Percentiles rank a stretch among this genome's conserved stretches.
phyloP scores from a whole-genome alignment of 345 rosid genomes.

The Syzygium jambos region DNA sequence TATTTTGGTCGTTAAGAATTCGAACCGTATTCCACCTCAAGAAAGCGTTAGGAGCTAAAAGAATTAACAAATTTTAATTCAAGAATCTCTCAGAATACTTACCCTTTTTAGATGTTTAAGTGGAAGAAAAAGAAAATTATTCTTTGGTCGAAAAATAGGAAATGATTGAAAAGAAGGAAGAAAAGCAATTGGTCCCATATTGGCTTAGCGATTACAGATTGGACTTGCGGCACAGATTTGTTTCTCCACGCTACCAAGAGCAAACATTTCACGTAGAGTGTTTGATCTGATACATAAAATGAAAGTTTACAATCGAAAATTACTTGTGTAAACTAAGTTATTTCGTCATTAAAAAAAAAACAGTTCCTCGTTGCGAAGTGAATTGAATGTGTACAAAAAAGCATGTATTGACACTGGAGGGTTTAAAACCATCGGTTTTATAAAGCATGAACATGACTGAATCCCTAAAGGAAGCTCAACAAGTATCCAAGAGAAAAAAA shows the following conservation, averaged over 20 bases:
- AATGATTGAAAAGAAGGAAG: background rate
- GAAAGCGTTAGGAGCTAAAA: background rate
- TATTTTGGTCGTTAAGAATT: background rate
- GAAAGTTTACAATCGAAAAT: background rate
- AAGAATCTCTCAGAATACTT: background rate
- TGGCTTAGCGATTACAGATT: background rate
- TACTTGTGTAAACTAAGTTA: background rate
- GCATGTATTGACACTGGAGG: background rate
- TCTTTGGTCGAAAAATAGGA: no score
- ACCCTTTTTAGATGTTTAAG: background rate
- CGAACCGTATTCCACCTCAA: background rate
- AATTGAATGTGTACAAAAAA: no score
- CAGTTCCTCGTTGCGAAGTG: no score
- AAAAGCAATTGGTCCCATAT: background rate
- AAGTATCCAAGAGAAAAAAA: background rate
- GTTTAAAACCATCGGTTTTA: background rate
- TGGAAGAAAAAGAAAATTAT: background rate
- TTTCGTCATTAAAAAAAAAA: background rate
- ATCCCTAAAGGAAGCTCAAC: background rate
- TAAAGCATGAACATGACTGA: background rate
- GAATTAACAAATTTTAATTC: background rate
- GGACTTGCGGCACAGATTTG: background rate
- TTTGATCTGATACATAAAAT: background rate
- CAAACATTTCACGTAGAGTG: background rate
- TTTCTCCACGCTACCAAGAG: background rate